Percentiles rank a stretch among this genome's conserved stretches.
These are phyloP conservation scores for Cordyceps cicadae DNA, from an alignment of 2,329 filamentous ascomycete genomes.

Conservation along the genomic window DNA sequence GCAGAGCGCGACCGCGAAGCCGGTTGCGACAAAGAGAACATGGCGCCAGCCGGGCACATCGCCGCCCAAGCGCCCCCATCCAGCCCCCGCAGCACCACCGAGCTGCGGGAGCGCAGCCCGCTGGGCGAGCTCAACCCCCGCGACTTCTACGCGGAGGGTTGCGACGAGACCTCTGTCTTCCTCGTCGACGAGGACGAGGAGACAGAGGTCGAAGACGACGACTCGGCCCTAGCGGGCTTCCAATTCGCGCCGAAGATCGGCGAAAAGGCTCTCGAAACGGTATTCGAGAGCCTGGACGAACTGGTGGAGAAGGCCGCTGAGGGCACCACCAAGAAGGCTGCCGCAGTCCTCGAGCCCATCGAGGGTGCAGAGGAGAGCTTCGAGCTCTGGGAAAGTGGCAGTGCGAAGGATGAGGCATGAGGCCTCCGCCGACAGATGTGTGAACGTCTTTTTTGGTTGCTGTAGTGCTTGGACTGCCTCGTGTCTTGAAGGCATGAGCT, in stretches of 20 bases:
- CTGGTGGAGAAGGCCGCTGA: constrained; percentile 30
- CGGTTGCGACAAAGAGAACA: constrained; percentile 81
- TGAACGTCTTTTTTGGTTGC: neutral
- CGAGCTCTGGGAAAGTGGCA: constrained; percentile 64
- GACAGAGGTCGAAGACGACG: constrained; percentile 23
- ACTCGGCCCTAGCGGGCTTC: constrained; percentile 13
- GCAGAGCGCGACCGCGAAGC: constrained; percentile 45
- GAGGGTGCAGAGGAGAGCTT: constrained; percentile 54
- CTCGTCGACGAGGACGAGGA: constrained; percentile 55
- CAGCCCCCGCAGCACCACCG: constrained; percentile 43
- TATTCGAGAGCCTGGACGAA: constrained; percentile 25
- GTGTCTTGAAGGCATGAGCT: constrained; percentile 1
- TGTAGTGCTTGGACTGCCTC: neutral
- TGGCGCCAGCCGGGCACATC: constrained; percentile 60
- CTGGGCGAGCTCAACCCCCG: constrained; percentile 58
- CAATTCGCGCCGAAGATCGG: constrained; percentile 16
- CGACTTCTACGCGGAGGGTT: constrained; percentile 60
- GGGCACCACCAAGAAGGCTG: constrained; percentile 27
- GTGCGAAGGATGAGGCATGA: constrained; percentile 50
- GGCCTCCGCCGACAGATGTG: constrained; percentile 1
- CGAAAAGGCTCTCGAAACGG: neutral
- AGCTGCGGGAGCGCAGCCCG: constrained; percentile 57
- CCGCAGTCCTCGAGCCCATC: constrained; percentile 44
- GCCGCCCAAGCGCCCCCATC: constrained; percentile 45
- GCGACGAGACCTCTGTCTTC: constrained; percentile 53